Evolutionary conservation across 2,329 filamentous ascomycete species (phyloP), one percentile per base, ranked within the genome.

Genomic region (Pestalotiopsis sp.): DNA sequence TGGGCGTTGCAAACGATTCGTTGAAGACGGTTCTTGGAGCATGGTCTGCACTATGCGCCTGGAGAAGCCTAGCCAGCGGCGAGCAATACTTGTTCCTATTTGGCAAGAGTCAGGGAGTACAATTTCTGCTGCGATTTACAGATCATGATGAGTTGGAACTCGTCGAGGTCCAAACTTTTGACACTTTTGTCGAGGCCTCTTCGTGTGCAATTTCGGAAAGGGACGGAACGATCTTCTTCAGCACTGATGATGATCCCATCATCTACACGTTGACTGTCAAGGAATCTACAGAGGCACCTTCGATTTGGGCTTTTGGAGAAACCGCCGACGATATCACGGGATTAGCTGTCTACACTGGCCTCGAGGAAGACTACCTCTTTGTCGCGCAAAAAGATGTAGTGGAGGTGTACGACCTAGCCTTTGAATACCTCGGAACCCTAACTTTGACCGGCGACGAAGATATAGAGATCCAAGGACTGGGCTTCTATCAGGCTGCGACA

Each of bases 31-130:
- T 80, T 20, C 73, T 84, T 14, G 83, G 84, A 0, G 83, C 85
- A 70, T 85, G 83, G 82, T 84, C 83, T 14, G 80, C 83, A 1
- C 71, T 85, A 4, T 86, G 84, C 72, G 74, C 78, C 11, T 85
- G 82, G 83, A 81, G 77, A 70, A 83, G 80, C 66, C 73, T 72
- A 20, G 68, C 20, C 49, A 81, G 78, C 20, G 80, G 79, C 2
- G 81, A 82, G 57, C 76, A 81, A 41, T 85, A 85, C 68, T 64
- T 85, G 3, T 85, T 80, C 69, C 72, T 85, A 12, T 84, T 85
- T 67, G 83, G 83, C 4, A 85, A 85, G 72, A 75, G 71, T 0
- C 73, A 80, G 52, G 80, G 75, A 1, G 74, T 80, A 12, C 78
- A 84, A 25, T 78, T 82, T 13, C 75, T 85, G 0, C 61, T 84